Evolutionary conservation across 139 green algal genomes (phyloP), one percentile per base, ranked within the genome.

Genomic region (Astrephomene gubernaculifera): DNA sequence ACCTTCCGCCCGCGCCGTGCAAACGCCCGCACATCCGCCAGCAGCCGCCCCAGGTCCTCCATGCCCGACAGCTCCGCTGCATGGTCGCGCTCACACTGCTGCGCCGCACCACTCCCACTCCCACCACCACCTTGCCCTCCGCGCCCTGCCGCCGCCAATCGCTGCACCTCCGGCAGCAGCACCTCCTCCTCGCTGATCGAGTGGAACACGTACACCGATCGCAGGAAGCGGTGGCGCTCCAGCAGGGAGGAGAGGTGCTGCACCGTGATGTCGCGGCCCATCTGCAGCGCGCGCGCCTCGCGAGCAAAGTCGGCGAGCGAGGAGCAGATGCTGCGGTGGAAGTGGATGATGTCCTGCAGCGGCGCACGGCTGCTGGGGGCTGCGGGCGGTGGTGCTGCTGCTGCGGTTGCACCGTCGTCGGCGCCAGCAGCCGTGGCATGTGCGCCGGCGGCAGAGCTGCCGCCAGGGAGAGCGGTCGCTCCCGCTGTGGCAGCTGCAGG

Each of bases 101-200:
- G 29, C 31, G 54, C 60, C 12, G 83, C 83, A 2, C 54, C 41
- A 52, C n/a, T n/a, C n/a, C n/a, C n/a, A n/a, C n/a, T n/a, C n/a
- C n/a, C n/a, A n/a, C n/a, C n/a, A n/a, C n/a, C n/a, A n/a, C n/a
- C n/a, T n/a, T n/a, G n/a, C n/a, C n/a, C n/a, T n/a, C 8, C 72
- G n/a, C 45, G 65, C 31, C 19, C 73, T 6, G 22, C 35, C 0
- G 73, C 38, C 36, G 64, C 63, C 35, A 95, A 79, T 19, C 89
- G 90, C 64, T 82, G 61, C 57, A 97, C 85, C 35, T 93, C 96
- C 22, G 95, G 94, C 61, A 98, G 96, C 67, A 98, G 88, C 27
- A 98, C 92, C 52, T 98, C 94, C 79, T 99, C 95, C 88, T 99
- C 97, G 25, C 91, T 95, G 19, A 95, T 87, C 10, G 90, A 95